phyloP scores from a whole-genome alignment of 2,329 filamentous ascomycete genomes.

The Ambrosiella xylebori region DNA sequence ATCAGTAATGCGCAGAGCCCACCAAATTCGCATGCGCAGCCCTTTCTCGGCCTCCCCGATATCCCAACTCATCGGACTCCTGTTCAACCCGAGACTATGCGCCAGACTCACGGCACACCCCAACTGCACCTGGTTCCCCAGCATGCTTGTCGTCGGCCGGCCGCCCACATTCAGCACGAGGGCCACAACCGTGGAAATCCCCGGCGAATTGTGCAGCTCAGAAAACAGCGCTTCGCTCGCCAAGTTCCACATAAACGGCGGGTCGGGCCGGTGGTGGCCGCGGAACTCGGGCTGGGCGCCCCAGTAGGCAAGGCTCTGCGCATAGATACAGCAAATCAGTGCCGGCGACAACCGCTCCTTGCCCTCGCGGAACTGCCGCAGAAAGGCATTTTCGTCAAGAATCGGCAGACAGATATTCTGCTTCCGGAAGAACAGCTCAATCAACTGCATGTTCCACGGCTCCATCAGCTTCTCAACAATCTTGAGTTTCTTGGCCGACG shows the following conservation, averaged over 20 bases:
- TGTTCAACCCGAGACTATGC: conserved; percentile 36
- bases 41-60: conserved; percentile 33
- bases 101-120: conserved; percentile 34
- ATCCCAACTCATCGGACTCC: conserved; percentile 34
- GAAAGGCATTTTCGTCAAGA: conserved; percentile 37
- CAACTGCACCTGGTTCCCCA: conserved; percentile 35
- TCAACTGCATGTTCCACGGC: conserved; percentile 32
- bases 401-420: conserved; percentile 45
- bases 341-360: conserved; percentile 36
- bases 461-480: conserved; percentile 42
- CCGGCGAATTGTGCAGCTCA: conserved; percentile 40
- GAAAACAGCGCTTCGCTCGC: conserved; percentile 42
- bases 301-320: conserved; percentile 42
- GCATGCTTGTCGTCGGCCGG: conserved; percentile 40
- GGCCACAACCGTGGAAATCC: conserved; percentile 39
- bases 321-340: conserved; percentile 39
- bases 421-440: conserved; percentile 36
- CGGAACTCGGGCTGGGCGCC: conserved; percentile 27
- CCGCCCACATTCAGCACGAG: conserved; percentile 42
- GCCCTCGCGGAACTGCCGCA: conserved; percentile 27
- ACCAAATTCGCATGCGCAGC: conserved; percentile 37
- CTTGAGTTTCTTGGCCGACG: conserved; percentile 31
- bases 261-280: conserved; percentile 34
- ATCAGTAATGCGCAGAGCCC: conserved; percentile 36
- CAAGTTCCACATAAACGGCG: conserved; percentile 44